Percentiles rank a stretch among this genome's conserved stretches.
phyloP scores from a whole-genome alignment of 768 basidiomycete genomes.

The Trametes villosa region DNA sequence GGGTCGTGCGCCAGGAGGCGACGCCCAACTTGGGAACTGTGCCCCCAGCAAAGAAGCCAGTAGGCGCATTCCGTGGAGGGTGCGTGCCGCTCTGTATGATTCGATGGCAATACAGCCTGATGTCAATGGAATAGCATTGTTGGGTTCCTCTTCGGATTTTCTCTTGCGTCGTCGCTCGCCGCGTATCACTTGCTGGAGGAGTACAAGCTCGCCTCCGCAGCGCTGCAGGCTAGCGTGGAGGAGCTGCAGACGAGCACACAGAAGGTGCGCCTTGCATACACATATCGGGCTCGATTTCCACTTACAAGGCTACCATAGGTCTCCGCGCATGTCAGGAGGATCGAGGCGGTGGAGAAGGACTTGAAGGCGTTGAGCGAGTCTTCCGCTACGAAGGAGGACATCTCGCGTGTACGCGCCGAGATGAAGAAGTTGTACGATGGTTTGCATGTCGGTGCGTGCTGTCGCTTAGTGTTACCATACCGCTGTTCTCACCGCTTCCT shows the following conservation, averaged over 20 bases:
- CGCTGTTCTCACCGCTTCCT: not conserved
- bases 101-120: not conserved
- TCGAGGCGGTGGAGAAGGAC: slow-evolving; percentile 90
- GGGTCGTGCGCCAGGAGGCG: slow-evolving; percentile 43
- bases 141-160: slow-evolving; percentile 89
- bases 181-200: slow-evolving; percentile 90
- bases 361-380: slow-evolving; percentile 71
- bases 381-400: slow-evolving; percentile 79
- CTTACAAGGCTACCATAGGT: slow-evolving; percentile 48
- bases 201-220: slow-evolving; percentile 86
- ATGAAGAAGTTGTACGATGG: slow-evolving; percentile 88
- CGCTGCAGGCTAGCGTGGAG: slow-evolving; percentile 85
- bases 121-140: slow-evolving; percentile 55
- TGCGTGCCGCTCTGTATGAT: slow-evolving; percentile 26
- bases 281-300: not conserved
- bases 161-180: slow-evolving; percentile 82
- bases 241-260: slow-evolving; percentile 84
- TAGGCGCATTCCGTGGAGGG: slow-evolving; percentile 60
- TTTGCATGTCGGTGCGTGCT: slow-evolving; percentile 69
- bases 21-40: slow-evolving; percentile 56
- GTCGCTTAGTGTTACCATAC: not conserved
- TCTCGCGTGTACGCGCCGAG: slow-evolving; percentile 74
- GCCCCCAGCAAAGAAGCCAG: slow-evolving; percentile 68
- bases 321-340: slow-evolving; percentile 79
- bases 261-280: slow-evolving; percentile 53